Percentiles rank a stretch among this genome's conserved stretches.
Conservation (phyloP, 441 rosid species). For the Adansonia rubrostipa region DNA sequence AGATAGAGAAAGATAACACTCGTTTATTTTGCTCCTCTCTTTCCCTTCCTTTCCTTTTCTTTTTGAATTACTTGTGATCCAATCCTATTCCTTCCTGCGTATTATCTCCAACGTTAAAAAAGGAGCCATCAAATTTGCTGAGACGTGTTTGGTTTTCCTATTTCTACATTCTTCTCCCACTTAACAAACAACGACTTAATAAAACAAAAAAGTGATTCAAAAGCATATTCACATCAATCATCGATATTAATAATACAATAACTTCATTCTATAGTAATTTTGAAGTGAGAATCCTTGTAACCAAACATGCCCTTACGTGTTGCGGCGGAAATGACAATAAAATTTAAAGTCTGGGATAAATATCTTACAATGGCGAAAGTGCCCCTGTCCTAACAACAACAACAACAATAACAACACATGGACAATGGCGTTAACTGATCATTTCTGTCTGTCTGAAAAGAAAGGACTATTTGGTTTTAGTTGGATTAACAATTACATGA, state of each 20-base stretch:
- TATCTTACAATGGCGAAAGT: not conserved
- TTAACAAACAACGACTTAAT: no score
- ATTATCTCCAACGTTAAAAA: not conserved
- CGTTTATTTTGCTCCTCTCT: constrained; percentile 28
- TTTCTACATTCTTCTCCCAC: not conserved
- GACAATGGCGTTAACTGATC: not conserved
- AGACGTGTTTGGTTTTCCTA: not conserved
- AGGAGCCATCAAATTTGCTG: not conserved
- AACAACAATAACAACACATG: not conserved
- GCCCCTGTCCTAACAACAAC: not conserved
- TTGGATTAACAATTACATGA: not conserved
- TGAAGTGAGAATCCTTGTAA: not conserved
- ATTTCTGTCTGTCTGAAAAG: not conserved
- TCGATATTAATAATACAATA: not conserved
- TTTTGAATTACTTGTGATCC: not conserved
- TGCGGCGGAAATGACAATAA: not conserved
- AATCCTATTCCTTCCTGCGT: not conserved
- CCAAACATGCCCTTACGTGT: constrained; percentile 13
- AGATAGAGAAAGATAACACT: constrained; percentile 13
- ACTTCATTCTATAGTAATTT: not conserved
- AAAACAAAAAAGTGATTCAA: not conserved
- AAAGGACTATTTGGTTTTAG: not conserved
- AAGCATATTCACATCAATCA: not conserved
- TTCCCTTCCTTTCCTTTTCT: not conserved
- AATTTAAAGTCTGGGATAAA: not conserved